Base-by-base conservation (phyloP, 2,329 filamentous ascomycete species). In the Teratosphaeria zuluensis region DNA sequence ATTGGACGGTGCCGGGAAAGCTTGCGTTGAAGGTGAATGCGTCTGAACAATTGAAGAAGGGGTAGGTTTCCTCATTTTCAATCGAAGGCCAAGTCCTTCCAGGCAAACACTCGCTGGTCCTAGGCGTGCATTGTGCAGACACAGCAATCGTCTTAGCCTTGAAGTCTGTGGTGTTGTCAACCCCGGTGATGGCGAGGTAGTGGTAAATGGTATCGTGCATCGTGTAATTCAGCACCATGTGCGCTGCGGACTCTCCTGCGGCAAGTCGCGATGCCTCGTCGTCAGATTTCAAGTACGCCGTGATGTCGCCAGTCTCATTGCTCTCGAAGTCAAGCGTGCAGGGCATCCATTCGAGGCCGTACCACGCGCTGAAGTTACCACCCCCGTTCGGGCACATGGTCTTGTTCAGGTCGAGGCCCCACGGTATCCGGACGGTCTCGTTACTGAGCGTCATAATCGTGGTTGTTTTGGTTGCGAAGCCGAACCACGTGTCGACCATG, bases 401-500 rank as follows among this genome's bases (percentile, higher is more conserved):
- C 16, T 46, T n/a, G n/a, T n/a, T n/a, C n/a, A n/a, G n/a, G n/a
- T n/a, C n/a, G n/a, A n/a, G n/a, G n/a, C n/a, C n/a, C n/a, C n/a
- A n/a, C n/a, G n/a, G n/a, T n/a, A n/a, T n/a, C n/a, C n/a, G n/a
- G n/a, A n/a, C n/a, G n/a, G n/a, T n/a, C n/a, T n/a, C n/a, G n/a
- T n/a, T n/a, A n/a, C n/a, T n/a, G n/a, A n/a, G n/a, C n/a, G n/a
- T n/a, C n/a, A n/a, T n/a, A n/a, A 32, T 31, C 16, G 30, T 51
- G 6, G 56, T 46, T 4, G 19, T 11, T 8, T 42, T 57, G 14
- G 56, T 57, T 21, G 56, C 56, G 19, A 57, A 53, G 3, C 56
- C 56, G 19, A 53, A 57, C 56, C 46, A 53, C 9, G 56, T 57
- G 16, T 57, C 56, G 28, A 57, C 56, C 24, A 31, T 14, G 11